Evolutionary conservation across 768 basidiomycete genomes (phyloP), one percentile per base, ranked within the genome.

Genomic region (Kwoniella newhampshirensis): DNA sequence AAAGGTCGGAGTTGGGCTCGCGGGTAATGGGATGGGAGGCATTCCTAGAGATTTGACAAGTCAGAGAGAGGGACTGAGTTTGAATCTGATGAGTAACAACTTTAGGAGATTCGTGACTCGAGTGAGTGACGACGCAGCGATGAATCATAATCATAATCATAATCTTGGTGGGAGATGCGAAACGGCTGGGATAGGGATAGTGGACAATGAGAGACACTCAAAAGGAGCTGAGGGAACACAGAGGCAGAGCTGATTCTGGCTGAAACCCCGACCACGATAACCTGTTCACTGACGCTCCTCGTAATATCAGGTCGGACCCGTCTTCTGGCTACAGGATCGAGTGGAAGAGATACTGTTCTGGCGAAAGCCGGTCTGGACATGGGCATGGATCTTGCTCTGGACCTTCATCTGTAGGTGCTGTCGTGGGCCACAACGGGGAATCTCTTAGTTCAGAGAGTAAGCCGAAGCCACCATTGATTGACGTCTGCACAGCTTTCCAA

Each of bases 241-340:
- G n/a, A n/a, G n/a, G n/a, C n/a, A n/a, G n/a, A n/a, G n/a, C n/a
- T n/a, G n/a, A n/a, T n/a, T n/a, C n/a, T n/a, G n/a, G n/a, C n/a
- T n/a, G n/a, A n/a, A n/a, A n/a, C n/a, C n/a, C n/a, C n/a, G n/a
- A n/a, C n/a, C n/a, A n/a, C n/a, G n/a, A n/a, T n/a, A n/a, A n/a
- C n/a, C n/a, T n/a, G n/a, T n/a, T n/a, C n/a, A 13, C 32, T 32
- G 32, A 32, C 13, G 32, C 7, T 32, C 40, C 17, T 42, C 40
- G 17, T 42, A 6, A 23, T 42, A 27, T 23, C 46, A 68, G 70
- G 70, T 84, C 3, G 88, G 89, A 0, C 86, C 88, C 0, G 77
- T 91, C 6, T 94, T 93, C 67, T 94, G 91, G 91, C 62, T 93
- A 18, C 89, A 89, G 76, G 91, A 96, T 70, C 78, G 91, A 1